Evolutionary conservation across 495 filamentous ascomycete species (phyloP), one percentile per base, ranked within the genome.

Genomic region (Xylaria bambusicola): DNA sequence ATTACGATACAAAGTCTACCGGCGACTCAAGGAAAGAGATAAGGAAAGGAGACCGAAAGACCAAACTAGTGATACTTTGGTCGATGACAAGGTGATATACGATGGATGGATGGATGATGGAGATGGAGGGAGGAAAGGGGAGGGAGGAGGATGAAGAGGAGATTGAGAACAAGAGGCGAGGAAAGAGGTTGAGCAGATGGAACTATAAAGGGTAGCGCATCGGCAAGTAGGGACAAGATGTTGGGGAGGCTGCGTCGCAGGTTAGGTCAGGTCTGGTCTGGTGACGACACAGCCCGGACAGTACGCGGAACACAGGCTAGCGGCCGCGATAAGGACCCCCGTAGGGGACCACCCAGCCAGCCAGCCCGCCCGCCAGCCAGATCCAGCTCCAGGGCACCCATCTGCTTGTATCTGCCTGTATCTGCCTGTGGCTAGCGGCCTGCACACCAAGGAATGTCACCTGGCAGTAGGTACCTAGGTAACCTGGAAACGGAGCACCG

Each of bases 1-100:
- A 62, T n/a, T n/a, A 48, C 64, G 61, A 63, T 56, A 66, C 71
- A 70, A 74, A 74, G 76, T 71, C 60, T 71, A 65, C 72, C 73
- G 66, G 77, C 72, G 76, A 77, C 72, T 69, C 71, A 26, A 59
- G 50, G 49, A 63, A 61, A 58, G 52, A 51, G 42, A n/a, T n/a
- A n/a, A n/a, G n/a, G n/a, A n/a, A 62, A 71, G 58, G 57, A 63
- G 54, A 55, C 55, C 60, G 33, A 64, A 66, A 65, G 49, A 61
- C 44, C 61, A 57, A 66, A 61, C 29, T 52, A 73, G 68, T 64
- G 73, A 72, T 69, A 56, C 63, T 67, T 60, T 63, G 54, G 55
- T 20, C 18, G 52, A 53, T 47, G 48, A 52, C 18, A 56, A 42
- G 56, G 48, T 21, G 9, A 45, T n/a, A n/a, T n/a, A 23, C 44